A percentile compares a stretch with the other conserved stretches of the same genome.
Evolutionary conservation across 139 green algal genomes (phyloP).

Genomic region (Monoraphidium neglectum): DNA sequence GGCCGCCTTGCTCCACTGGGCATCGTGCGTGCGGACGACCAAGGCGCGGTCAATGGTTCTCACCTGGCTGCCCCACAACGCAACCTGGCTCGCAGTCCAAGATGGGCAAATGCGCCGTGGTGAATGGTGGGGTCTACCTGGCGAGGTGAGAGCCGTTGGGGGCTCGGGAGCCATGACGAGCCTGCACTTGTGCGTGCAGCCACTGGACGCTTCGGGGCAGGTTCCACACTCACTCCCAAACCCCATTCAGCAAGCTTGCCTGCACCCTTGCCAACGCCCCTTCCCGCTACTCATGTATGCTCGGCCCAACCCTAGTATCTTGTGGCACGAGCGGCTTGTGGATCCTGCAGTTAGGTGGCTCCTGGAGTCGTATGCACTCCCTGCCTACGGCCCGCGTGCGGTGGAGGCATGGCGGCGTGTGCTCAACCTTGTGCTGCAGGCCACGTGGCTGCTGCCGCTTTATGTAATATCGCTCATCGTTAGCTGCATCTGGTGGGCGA

Average conservation of each 20-base stretch:
- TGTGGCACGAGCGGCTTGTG: slow-evolving; percentile 44
- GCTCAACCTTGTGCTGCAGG: slow-evolving; percentile 41
- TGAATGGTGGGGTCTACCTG: slow-evolving; percentile 70
- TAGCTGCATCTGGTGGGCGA: slow-evolving; percentile 70
- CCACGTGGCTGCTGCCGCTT: slow-evolving; percentile 75
- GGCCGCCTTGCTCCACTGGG: not conserved
- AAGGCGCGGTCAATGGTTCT: not conserved
- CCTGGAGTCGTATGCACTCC: slow-evolving; percentile 36
- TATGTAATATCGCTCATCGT: slow-evolving; percentile 72
- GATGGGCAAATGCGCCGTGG: slow-evolving; percentile 48
- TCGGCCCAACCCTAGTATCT: slow-evolving; percentile 37
- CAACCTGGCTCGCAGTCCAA: slow-evolving; percentile 43
- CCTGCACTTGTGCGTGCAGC: not conserved
- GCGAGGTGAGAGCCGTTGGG: slow-evolving; percentile 47
- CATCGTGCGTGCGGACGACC: not conserved
- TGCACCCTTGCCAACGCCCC: not conserved
- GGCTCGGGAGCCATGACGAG: not conserved
- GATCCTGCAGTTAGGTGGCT: slow-evolving; percentile 41
- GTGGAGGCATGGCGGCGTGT: not conserved
- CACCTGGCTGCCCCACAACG: too few species aligned
- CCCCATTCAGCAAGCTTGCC: too few species aligned
- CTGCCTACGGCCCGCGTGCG: slow-evolving; percentile 1
- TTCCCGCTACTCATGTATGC: not conserved
- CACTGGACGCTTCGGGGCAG: not conserved
- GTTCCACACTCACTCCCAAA: not conserved